Base-by-base conservation (phyloP, 2,329 filamentous ascomycete species). In the Akanthomyces muscarius region DNA sequence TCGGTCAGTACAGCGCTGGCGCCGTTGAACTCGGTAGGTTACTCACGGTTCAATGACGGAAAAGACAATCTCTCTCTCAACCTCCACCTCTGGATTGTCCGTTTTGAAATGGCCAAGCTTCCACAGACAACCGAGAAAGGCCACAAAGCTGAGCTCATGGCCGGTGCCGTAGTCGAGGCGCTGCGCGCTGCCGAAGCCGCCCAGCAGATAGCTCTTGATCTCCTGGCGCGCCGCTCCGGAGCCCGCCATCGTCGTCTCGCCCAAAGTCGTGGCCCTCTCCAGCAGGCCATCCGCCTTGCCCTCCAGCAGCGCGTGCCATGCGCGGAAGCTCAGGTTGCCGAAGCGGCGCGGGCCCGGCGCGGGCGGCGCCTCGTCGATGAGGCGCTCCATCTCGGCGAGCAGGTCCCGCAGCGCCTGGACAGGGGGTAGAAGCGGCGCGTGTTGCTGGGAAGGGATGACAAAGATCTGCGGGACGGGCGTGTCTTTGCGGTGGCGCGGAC, bases 141-240 rank as follows among this genome's bases (percentile, higher is more conserved):
- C 94, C 8, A 98, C 75, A 70, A 99, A 99, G 76, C 91, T 97
- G 58, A 99, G 79, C 72, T 99, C 95, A 74, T 99, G 95, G 0
- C 95, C 95, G 0, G 95, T 98, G 1, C 95, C 95, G 72, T 97
- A 99, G 76, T 99, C 95, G 30, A 99, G 80, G 61, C 95, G 82
- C 70, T 97, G 92, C 0, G 91, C 76, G 71, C 92, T 98, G 4
- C 95, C 95, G 76, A 97, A 97, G 5, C 85, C 86, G 16, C 92
- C 93, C 4, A 96, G 75, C 1, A 99, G 83, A 73, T 99, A 99
- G 48, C 85, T 82, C 63, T 80, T 82, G 10, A 97, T 77, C 75
- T 98, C 94, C 54, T 83, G 82, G 67, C 81, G 80, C 5, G 86
- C 84, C 1, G 81, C 78, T 11, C 47, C 50, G 21, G 77, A 75